Conservation (phyloP, 805 yeast genomes). For the Schwanniomyces occidentalis region DNA sequence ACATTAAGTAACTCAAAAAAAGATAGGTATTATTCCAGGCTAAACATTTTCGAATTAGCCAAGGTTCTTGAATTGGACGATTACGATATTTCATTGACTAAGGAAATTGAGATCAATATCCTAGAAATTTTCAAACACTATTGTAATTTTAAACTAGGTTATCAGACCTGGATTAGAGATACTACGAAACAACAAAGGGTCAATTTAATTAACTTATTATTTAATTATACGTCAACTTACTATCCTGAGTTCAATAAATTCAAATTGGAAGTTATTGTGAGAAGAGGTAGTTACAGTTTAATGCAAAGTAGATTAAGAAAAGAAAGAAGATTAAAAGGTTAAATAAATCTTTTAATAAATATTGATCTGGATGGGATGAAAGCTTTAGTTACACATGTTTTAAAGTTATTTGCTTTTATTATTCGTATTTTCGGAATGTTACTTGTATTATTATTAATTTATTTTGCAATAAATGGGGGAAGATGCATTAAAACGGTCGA, state of each 20-base stretch:
- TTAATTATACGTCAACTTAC: constrained; percentile 44
- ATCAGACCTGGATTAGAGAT: constrained; percentile 83
- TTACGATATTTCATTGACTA: constrained; percentile 52
- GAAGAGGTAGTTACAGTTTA: constrained; percentile 77
- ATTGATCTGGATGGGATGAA: too few relatives aligned
- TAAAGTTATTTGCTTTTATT: too few relatives aligned
- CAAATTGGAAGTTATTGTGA: constrained; percentile 67
- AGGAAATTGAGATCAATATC: constrained; percentile 53
- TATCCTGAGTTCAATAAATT: constrained; percentile 53
- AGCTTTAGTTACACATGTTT: too few relatives aligned
- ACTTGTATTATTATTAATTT: too few relatives aligned
- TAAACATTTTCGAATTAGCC: constrained; percentile 58
- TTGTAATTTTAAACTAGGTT: constrained; percentile 72
- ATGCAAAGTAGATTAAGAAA: constrained; percentile 78
- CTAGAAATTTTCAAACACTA: constrained; percentile 53
- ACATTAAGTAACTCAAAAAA: constrained; percentile 8
- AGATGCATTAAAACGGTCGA: too few relatives aligned
- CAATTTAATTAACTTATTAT: constrained; percentile 48
- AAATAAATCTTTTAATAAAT: too few relatives aligned
- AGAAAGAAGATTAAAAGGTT: constrained; percentile 36
- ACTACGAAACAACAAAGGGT: constrained; percentile 56
- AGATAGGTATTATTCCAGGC: constrained; percentile 40
- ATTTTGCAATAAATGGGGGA: too few relatives aligned
- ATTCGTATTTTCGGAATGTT: too few relatives aligned
- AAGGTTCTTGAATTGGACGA: constrained; percentile 48